Conservation (phyloP, 1,139 yeast genomes). For the Scheffersomyces insectosa region DNA sequence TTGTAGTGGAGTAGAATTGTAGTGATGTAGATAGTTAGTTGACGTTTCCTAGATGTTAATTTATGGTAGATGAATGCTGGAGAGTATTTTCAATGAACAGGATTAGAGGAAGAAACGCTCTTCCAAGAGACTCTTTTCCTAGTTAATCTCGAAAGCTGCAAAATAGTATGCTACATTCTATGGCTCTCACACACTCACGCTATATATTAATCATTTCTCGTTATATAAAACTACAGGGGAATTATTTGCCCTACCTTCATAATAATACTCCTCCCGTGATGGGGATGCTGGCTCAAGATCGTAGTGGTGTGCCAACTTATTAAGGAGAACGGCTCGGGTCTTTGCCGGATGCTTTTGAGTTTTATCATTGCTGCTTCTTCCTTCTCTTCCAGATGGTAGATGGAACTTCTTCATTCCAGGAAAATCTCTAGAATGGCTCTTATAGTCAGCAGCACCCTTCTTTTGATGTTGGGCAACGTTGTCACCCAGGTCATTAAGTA, state of each 20-base stretch:
- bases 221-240: neutral
- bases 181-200: no score
- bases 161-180: no score
- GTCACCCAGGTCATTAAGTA: neutral
- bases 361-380: neutral
- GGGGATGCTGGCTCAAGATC: neutral
- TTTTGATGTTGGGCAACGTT: neutral
- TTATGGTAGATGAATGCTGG: no score
- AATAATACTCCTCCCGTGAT: neutral
- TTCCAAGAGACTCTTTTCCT: no score
- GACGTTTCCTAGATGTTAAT: no score
- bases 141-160: no score
- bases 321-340: neutral
- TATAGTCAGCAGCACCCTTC: neutral
- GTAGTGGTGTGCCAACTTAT: slow-evolving; percentile 1
- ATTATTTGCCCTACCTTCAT: neutral
- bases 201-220: neutral
- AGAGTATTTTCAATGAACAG: no score
- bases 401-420: slow-evolving; percentile 11
- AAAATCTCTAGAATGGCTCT: slow-evolving; percentile 5
- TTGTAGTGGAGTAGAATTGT: no score
- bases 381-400: slow-evolving; percentile 3
- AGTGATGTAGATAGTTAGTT: no score
- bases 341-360: neutral
- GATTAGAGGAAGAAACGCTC: no score